Base-by-base conservation (phyloP, 2,329 filamentous ascomycete species). In the Penicillium sp. region DNA sequence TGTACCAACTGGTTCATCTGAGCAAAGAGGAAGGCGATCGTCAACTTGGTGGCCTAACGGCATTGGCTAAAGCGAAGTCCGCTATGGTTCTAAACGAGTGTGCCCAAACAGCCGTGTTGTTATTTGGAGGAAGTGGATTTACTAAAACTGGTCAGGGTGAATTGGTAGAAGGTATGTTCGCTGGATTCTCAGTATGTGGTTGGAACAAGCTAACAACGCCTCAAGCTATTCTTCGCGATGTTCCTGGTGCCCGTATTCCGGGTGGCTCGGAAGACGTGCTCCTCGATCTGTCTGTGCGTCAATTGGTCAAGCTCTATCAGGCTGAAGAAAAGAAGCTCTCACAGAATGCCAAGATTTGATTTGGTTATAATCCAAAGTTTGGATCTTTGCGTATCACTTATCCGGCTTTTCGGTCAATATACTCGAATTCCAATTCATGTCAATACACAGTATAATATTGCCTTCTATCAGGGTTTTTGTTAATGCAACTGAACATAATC, bases 111-210 rank as follows among this genome's bases (percentile, higher is more conserved):
- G 87, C 88, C 0, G 82, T 90, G 46, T 71, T 91, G 54, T 72
- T 92, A 25, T 91, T 91, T 70, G 89, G 89, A 4, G 89, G 89
- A 2, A 89, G 87, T 68, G 89, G 88, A 0, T 90, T 85, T 64
- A 90, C 88, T 0, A 82, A 81, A 60, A 82, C 80, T 13, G 89
- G 89, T 0, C 85, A 88, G 71, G 89, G 89, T 21, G 87, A 90
- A 72, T 75, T 90, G 60, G 81, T 84, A 33, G 88, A 91, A 72
- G 83, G 87, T 84, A 77, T 80, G 83, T 53, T 59, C 48, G 47
- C 29, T 67, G 10, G 21, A 21, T 39, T 39, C 43, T 43, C 5
- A n/a, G 6, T 25, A 2, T 44, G 34, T 43, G 19, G 49, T 53
- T 46, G 51, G 38, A 64, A 9, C 40, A 60, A 0, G 72, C 58